Evolutionary conservation across 2,329 filamentous ascomycete species (phyloP).

Genomic region (Hymenoscyphus linearis): DNA sequence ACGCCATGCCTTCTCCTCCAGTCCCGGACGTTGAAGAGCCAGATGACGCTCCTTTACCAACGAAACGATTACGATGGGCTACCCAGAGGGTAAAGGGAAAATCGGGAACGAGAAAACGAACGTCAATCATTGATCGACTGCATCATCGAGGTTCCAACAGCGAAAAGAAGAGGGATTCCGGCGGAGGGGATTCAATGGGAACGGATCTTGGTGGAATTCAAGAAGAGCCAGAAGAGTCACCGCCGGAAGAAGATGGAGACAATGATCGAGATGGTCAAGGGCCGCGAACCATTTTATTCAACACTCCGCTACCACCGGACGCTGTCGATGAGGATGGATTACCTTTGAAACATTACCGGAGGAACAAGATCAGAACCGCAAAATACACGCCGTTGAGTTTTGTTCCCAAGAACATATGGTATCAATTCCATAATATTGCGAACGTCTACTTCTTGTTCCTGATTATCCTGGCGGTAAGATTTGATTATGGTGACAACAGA

Average conservation of each 20-base stretch:
- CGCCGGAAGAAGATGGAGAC: slow-evolving; percentile 29
- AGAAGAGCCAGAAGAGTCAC: slow-evolving; percentile 23
- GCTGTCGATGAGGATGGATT: slow-evolving; percentile 77
- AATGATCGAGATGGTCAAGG: slow-evolving; percentile 35
- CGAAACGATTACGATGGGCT: slow-evolving; percentile 87
- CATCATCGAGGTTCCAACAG: slow-evolving; percentile 53
- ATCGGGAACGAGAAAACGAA: slow-evolving; percentile 72
- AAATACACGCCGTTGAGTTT: slow-evolving; percentile 97
- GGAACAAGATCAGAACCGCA: slow-evolving; percentile 96
- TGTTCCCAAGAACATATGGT: slow-evolving; percentile 92
- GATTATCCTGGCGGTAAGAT: slow-evolving; percentile 85
- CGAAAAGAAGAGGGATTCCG: slow-evolving; percentile 64
- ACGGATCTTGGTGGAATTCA: slow-evolving; percentile 31
- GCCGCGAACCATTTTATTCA: slow-evolving; percentile 72
- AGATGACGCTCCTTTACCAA: slow-evolving; percentile 50
- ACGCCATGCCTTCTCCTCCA: slow-evolving; percentile 12
- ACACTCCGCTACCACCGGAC: slow-evolving; percentile 69
- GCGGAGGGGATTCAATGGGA: slow-evolving; percentile 31
- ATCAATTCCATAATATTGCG: slow-evolving; percentile 97
- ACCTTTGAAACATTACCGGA: slow-evolving; percentile 63
- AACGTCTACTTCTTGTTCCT: slow-evolving; percentile 98
- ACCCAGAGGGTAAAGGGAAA: slow-evolving; percentile 80
- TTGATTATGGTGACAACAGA: not conserved
- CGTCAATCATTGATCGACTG: slow-evolving; percentile 73
- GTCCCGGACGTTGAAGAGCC: slow-evolving; percentile 18